Conservation (phyloP, 257 asterid species). For the Nemophila menziesii region DNA sequence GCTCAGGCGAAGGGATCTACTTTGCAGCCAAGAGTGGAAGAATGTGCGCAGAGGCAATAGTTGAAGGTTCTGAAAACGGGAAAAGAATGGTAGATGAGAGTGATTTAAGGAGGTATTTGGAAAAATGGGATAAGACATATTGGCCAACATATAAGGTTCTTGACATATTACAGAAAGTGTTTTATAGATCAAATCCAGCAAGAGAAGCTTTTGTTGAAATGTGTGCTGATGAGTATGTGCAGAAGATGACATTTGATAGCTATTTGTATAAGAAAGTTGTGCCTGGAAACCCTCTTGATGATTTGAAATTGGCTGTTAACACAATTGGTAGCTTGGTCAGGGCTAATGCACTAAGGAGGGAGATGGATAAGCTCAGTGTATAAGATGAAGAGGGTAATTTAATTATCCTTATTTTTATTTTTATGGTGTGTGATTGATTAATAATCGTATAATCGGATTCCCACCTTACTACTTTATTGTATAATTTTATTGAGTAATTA, state of each 20-base stretch:
- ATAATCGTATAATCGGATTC: too few species aligned
- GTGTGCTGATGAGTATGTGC: slow-evolving; percentile 89
- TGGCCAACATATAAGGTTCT: slow-evolving; percentile 89
- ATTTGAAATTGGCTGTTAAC: slow-evolving; percentile 74
- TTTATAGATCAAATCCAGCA: slow-evolving; percentile 80
- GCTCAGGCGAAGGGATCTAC: slow-evolving; percentile 88
- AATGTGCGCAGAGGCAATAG: slow-evolving; percentile 91
- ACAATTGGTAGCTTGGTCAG: slow-evolving; percentile 82
- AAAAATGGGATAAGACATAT: slow-evolving; percentile 83
- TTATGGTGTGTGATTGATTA: too few species aligned
- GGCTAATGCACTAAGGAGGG: slow-evolving; percentile 78
- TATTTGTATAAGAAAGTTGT: slow-evolving; percentile 72
- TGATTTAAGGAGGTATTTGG: slow-evolving; percentile 66
- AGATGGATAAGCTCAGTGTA: slow-evolving; percentile 67
- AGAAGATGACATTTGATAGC: slow-evolving; percentile 91
- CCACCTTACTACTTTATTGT: too few species aligned
- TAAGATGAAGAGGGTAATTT: slow-evolving; percentile 16
- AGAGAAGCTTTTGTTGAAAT: slow-evolving; percentile 86
- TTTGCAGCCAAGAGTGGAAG: slow-evolving; percentile 89
- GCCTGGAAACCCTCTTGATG: slow-evolving; percentile 89
- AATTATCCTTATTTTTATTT: too few species aligned
- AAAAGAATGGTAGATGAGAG: slow-evolving; percentile 69
- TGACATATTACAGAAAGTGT: slow-evolving; percentile 76
- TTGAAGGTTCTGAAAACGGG: slow-evolving; percentile 77
- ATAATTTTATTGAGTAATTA: too few species aligned